Percentiles rank a stretch among this genome's conserved stretches.
These are phyloP conservation scores for Xylona heveae DNA, from an alignment of 495 filamentous ascomycete species.

Conservation along the genomic window DNA sequence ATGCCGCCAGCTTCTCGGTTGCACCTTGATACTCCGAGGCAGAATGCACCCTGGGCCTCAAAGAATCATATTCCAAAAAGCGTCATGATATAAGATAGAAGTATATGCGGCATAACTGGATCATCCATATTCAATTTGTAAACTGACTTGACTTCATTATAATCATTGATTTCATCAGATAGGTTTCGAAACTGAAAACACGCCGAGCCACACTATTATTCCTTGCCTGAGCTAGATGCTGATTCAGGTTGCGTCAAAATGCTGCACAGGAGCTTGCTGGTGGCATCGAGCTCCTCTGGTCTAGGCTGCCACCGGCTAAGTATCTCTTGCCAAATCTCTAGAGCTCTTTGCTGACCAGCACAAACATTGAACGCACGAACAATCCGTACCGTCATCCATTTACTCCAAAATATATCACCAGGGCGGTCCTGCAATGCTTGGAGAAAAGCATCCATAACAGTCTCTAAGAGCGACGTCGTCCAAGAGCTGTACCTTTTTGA, in stretches of 20 bases:
- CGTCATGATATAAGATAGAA: too few relatives aligned
- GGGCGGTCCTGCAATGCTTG: slow-evolving; percentile 3
- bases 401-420: slow-evolving; percentile 4
- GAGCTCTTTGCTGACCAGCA: slow-evolving; percentile 6
- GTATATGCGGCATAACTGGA: too few relatives aligned
- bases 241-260: not conserved
- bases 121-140: too few relatives aligned
- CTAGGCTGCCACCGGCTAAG: slow-evolving; percentile 9
- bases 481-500: slow-evolving; percentile 36
- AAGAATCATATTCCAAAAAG: too few relatives aligned
- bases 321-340: slow-evolving; percentile 12
- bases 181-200: too few relatives aligned
- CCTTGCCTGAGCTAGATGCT: not conserved
- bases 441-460: slow-evolving; percentile 16
- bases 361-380: slow-evolving; percentile 11
- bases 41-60: too few relatives aligned
- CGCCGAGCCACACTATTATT: too few relatives aligned
- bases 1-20: too few relatives aligned
- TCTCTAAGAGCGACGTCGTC: slow-evolving; percentile 34
- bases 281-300: slow-evolving; percentile 7
- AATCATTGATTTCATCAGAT: too few relatives aligned
- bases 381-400: slow-evolving; percentile 5
- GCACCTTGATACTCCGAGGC: too few relatives aligned
- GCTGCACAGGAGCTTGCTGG: slow-evolving; percentile 4
- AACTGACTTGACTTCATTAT: too few relatives aligned